Conservation (phyloP, 495 filamentous ascomycete genomes). For the Tuber microsphaerosporum region DNA sequence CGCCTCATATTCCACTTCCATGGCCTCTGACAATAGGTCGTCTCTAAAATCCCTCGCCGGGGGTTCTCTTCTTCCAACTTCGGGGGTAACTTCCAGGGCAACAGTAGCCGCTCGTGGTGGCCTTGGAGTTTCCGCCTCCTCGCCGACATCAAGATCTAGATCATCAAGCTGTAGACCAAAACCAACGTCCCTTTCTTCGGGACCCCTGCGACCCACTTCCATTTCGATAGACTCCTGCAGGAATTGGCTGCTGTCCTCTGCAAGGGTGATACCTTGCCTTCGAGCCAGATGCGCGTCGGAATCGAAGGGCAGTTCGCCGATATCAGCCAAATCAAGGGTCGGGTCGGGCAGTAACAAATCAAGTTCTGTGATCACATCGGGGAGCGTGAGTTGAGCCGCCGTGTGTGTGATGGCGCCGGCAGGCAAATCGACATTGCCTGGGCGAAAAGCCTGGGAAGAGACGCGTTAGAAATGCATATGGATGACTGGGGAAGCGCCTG, state of each 20-base stretch:
- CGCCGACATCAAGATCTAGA: constrained; percentile 47
- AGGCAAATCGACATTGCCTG: constrained; percentile 73
- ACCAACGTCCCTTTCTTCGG: constrained; percentile 45
- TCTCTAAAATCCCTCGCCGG: constrained; percentile 33
- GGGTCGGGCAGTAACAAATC: constrained; percentile 77
- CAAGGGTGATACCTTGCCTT: constrained; percentile 58
- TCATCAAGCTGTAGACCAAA: constrained; percentile 54
- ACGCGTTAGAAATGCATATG: constrained; percentile 40
- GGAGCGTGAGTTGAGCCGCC: constrained; percentile 68
- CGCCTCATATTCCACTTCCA: constrained; percentile 43
- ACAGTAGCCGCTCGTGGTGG: constrained; percentile 18
- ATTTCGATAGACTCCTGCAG: constrained; percentile 57
- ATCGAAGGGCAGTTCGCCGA: constrained; percentile 46
- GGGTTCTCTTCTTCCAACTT: constrained; percentile 38
- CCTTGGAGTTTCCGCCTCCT: constrained; percentile 45
- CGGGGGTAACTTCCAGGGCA: constrained; percentile 46
- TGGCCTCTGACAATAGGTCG: constrained; percentile 45
- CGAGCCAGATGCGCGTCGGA: constrained; percentile 51
- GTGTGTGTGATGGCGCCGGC: constrained; percentile 53
- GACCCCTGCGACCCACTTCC: constrained; percentile 42
- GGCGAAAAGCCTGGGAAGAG: constrained; percentile 60
- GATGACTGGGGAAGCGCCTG: constrained; percentile 1
- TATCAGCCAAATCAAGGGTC: constrained; percentile 63
- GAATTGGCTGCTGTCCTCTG: constrained; percentile 56
- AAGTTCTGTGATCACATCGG: constrained; percentile 80